phyloP scores from a whole-genome alignment of 1,139 yeast species.

The Suhomyces wounanorum region DNA sequence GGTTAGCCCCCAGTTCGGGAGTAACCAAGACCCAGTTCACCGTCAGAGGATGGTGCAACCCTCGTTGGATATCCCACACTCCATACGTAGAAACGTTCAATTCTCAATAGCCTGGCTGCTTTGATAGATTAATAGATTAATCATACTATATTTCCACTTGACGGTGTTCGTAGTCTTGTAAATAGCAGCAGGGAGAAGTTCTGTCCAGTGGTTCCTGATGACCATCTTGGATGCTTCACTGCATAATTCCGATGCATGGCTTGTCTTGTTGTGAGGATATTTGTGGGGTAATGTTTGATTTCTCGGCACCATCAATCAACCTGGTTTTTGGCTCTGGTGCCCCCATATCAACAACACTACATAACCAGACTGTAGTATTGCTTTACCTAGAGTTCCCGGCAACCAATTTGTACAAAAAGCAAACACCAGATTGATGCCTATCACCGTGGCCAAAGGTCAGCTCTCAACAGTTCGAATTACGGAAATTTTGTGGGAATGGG shows the following conservation, averaged over 20 bases:
- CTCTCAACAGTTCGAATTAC: not conserved
- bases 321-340: too few relatives aligned
- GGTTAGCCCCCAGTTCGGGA: slow-evolving; percentile 43
- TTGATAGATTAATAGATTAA: not conserved
- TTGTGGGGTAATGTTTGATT: not conserved
- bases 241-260: not conserved
- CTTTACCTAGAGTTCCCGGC: too few relatives aligned
- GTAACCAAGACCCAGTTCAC: slow-evolving; percentile 49
- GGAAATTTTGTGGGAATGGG: not conserved
- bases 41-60: slow-evolving; percentile 55
- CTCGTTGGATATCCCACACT: slow-evolving; percentile 39
- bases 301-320: not conserved
- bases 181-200: too few relatives aligned
- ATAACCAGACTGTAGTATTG: too few relatives aligned
- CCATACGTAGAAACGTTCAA: slow-evolving; percentile 2
- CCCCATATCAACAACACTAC: too few relatives aligned
- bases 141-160: not conserved
- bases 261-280: not conserved
- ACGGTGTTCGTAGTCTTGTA: too few relatives aligned
- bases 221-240: not conserved
- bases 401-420: too few relatives aligned
- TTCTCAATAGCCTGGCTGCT: slow-evolving; percentile 2
- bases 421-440: too few relatives aligned
- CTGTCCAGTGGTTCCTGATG: too few relatives aligned
- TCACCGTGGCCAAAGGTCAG: not conserved